phyloP scores from a whole-genome alignment of 163 green algal genomes.

The Picocystis sp. region DNA sequence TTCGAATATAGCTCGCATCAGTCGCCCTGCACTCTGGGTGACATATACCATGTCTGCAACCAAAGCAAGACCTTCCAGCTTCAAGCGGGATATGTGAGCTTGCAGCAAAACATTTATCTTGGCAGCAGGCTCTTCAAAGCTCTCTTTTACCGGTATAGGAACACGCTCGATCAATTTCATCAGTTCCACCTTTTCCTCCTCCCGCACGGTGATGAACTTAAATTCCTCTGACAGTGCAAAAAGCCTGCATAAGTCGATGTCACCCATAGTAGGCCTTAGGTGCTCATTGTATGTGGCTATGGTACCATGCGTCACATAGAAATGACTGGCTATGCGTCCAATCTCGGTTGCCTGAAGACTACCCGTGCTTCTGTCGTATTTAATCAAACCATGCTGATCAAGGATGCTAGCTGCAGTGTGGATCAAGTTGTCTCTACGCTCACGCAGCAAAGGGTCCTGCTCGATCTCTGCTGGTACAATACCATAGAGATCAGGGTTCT shows the following conservation, averaged over 20 bases:
- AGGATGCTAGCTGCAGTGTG: constrained; percentile 64
- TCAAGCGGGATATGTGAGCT: constrained; percentile 83
- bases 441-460: constrained; percentile 49
- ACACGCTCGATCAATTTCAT: constrained; percentile 92
- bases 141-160: constrained; percentile 95
- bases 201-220: constrained; percentile 53
- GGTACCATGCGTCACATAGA: constrained; percentile 89
- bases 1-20: constrained; percentile 94
- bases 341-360: constrained; percentile 76
- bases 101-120: constrained; percentile 96
- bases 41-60: constrained; percentile 93
- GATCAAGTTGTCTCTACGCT: constrained; percentile 73
- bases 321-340: constrained; percentile 85
- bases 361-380: constrained; percentile 56
- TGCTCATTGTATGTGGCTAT: constrained; percentile 89
- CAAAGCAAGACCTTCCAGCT: constrained; percentile 86
- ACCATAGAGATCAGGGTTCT: constrained; percentile 74
- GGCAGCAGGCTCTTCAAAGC: constrained; percentile 80
- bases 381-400: constrained; percentile 71
- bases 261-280: constrained; percentile 85
- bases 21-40: constrained; percentile 68
- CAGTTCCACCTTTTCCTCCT: constrained; percentile 98
- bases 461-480: constrained; percentile 49
- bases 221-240: constrained; percentile 91
- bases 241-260: constrained; percentile 78